Evolutionary conservation across 495 filamentous ascomycete species (phyloP), one percentile per base, ranked within the genome.

Genomic region (Daldinia bambusicola): DNA sequence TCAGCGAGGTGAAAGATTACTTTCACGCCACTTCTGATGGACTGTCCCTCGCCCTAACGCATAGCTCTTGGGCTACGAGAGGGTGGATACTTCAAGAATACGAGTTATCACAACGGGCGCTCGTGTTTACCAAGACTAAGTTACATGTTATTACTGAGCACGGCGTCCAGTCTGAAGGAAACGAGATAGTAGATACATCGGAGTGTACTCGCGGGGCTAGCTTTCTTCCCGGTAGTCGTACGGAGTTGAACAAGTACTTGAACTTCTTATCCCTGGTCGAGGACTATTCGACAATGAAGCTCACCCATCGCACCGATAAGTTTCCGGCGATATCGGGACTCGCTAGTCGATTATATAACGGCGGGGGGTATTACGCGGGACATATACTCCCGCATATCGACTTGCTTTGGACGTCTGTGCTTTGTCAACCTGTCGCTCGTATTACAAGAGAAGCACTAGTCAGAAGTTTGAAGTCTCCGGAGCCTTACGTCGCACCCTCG

Each of bases 81-180:
- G 58, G 59, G 37, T 72, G 69, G 69, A 40, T 50, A 13, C 59
- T 68, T 37, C 69, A 72, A 34, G 69, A 68, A 38, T 55, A 58
- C 9, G 43, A 50, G n/a, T 20, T 63, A 14, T 63, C 69, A 32
- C 65, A 56, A 10, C 48, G 50, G 6, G 40, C 40, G 6, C 55
- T 66, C 10, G 20, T 66, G 4, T 66, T 71, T 22, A 63, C 50
- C 6, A 56, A 20, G 22, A 65, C 48, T 0, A 69, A 45, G 13
- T 8, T 69, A 12, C 66, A 63, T 18, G 43, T 53, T n/a, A 18
- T 57, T 36, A 57, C 59, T 22, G 50, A 43, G 37, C 16, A 45
- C 20, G 41, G 41, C 41, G 16, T 45, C 9, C 41, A 45, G 16
- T 45, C 41, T 4, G 41, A 45, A 45, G 41, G 6, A 45, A 20